Evolutionary conservation across 1,284 basidiomycete genomes (phyloP), one percentile per base, ranked within the genome.

Genomic region (Austroboletus novae-zelandiae): DNA sequence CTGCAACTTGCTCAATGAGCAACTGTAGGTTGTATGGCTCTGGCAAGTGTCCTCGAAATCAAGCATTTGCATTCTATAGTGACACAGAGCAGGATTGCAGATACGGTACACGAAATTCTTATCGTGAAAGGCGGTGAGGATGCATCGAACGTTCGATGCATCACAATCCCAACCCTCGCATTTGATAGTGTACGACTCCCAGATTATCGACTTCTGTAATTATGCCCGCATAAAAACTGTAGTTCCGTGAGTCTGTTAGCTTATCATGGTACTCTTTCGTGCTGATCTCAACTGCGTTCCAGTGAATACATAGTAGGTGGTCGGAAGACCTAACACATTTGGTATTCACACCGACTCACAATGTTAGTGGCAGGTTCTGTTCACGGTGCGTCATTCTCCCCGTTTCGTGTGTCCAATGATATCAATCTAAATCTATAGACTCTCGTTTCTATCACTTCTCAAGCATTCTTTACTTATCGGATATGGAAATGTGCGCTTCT

Each of bases 401-500:
- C 14, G n/a, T 18, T 18, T 14, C 11, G 6, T 34, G 25, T 11
- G 15, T 43, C 4, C 10, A 20, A 18, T 7, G n/a, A 40, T 40
- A 18, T 6, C 31, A 4, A 39, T 30, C 14, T 13, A 27, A 18
- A 2, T 35, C 30, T 9, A 14, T 29, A 52, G 50, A 18, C 40
- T 11, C 30, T 46, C 9, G 35, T 49, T 14, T n/a, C 43, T 25
- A 30, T 53, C n/a, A 14, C 43, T 2, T 41, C 43, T 1, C 51
- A 52, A 23, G 23, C 18, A 8, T 52, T 52, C 39, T 52, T 52
- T 35, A 52, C 50, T 14, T 42, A 30, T 32, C 40, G 51, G 15
- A 39, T 52, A 29, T 51, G 50, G 43, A 56, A 6, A 36, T 52
- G 54, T 50, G n/a, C 13, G 46, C 37, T 25, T 23, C 48, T 27